phyloP scores from a whole-genome alignment of 225 moss, liverwort and hornwort species.

The Straminergon stramineum region DNA sequence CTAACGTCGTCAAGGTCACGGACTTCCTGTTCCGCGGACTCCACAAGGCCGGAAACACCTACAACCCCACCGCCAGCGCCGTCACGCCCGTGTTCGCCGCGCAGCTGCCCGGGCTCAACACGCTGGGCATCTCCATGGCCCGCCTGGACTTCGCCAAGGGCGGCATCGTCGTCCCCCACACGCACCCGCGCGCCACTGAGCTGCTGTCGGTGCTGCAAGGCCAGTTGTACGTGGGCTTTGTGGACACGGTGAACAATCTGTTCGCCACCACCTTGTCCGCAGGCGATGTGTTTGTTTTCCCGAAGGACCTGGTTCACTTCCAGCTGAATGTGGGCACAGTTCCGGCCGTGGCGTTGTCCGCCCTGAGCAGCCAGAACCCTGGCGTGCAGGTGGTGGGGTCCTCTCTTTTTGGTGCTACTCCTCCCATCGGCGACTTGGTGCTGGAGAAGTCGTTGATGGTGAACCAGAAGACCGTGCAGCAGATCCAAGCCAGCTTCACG shows the following conservation, averaged over 20 bases:
- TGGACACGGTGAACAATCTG: conserved; percentile 1
- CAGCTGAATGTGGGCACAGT: not conserved
- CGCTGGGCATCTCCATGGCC: not conserved
- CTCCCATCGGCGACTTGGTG: too few species aligned
- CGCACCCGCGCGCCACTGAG: not conserved
- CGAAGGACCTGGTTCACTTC: not conserved
- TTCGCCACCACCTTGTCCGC: not conserved
- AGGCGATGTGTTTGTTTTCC: conserved; percentile 11
- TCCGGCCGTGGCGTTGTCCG: not conserved
- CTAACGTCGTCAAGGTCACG: not conserved
- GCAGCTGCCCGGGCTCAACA: not conserved
- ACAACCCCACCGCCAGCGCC: not conserved
- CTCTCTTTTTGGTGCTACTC: too few species aligned
- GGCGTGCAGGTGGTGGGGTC: too few species aligned
- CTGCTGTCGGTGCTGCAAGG: not conserved
- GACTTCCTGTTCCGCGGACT: not conserved
- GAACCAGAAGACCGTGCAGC: not conserved
- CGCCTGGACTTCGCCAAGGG: not conserved
- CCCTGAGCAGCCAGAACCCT: too few species aligned
- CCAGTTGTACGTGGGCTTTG: conserved; percentile 8
- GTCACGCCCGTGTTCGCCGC: not conserved
- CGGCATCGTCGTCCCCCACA: not conserved
- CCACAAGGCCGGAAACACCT: not conserved
- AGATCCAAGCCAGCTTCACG: not conserved
- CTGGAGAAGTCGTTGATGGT: not conserved